Conservation (phyloP, 805 yeast genomes). For the Saccharomyces eubayanus region DNA sequence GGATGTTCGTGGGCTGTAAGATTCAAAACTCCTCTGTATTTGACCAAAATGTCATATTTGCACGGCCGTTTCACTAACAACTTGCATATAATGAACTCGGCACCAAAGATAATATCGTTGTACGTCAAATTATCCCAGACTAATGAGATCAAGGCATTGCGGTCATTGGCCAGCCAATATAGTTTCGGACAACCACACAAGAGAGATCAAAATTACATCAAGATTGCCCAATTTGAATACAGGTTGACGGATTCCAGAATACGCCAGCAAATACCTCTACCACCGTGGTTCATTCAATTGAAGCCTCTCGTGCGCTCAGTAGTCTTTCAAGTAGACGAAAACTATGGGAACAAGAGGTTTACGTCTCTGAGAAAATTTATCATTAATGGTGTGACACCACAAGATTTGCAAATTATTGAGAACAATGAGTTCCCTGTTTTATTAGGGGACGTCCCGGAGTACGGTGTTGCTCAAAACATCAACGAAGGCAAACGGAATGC, state of each 20-base stretch:
- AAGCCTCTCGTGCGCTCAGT: slow-evolving; percentile 30
- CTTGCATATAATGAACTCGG: slow-evolving; percentile 33
- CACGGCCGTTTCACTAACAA: slow-evolving; percentile 34
- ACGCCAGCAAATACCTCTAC: slow-evolving; percentile 28
- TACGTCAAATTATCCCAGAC: slow-evolving; percentile 21
- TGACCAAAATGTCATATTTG: slow-evolving; percentile 30
- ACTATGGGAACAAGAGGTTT: slow-evolving; percentile 32
- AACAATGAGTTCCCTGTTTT: slow-evolving; percentile 12
- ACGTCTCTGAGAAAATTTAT: slow-evolving; percentile 34
- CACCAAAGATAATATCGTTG: slow-evolving; percentile 32
- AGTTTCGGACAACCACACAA: slow-evolving; percentile 13
- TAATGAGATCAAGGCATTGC: slow-evolving; percentile 6
- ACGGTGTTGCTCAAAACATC: slow-evolving; percentile 3
- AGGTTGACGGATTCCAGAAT: slow-evolving; percentile 16
- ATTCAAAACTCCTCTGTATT: slow-evolving; percentile 33
- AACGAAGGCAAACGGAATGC: not conserved
- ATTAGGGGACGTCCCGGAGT: slow-evolving; percentile 18
- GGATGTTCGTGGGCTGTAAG: slow-evolving; percentile 31
- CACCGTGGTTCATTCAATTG: slow-evolving; percentile 25
- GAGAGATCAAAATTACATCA: slow-evolving; percentile 19
- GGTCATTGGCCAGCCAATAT: slow-evolving; percentile 11
- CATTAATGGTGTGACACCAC: slow-evolving; percentile 36
- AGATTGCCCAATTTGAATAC: slow-evolving; percentile 26
- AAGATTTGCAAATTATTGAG: slow-evolving; percentile 27
- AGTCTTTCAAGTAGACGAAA: slow-evolving; percentile 26